A percentile compares a stretch with the other conserved stretches of the same genome.
Conservation (phyloP, 768 basidiomycete species). For the Mycena maculata region DNA sequence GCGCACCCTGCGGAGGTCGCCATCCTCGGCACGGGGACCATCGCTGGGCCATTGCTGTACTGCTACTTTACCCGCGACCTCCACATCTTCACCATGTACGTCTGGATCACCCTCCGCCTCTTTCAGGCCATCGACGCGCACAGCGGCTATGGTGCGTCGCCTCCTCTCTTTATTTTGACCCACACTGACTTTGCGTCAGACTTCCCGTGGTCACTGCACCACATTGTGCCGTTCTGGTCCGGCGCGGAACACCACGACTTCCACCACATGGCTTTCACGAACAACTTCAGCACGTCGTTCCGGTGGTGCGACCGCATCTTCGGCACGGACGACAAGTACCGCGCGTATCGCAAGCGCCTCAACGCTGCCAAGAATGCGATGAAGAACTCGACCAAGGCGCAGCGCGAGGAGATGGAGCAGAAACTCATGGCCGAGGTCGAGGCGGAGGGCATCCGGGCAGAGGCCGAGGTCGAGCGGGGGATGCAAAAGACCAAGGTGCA, state of each 20-base stretch:
- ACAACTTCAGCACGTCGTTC: constrained; percentile 95
- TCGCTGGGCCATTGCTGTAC: constrained; percentile 89
- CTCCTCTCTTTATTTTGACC: background rate
- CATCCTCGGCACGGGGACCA: constrained; percentile 93
- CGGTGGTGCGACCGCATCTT: constrained; percentile 92
- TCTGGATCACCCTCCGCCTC: constrained; percentile 93
- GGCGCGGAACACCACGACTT: constrained; percentile 98
- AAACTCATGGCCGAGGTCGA: constrained; percentile 77
- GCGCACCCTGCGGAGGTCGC: constrained; percentile 97
- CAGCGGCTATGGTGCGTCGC: constrained; percentile 88
- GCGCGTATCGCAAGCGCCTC: constrained; percentile 77
- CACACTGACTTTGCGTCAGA: constrained; percentile 55
- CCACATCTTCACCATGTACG: constrained; percentile 93
- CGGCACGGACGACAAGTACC: constrained; percentile 93
- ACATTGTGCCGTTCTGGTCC: constrained; percentile 95
- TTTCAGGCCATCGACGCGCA: constrained; percentile 99
- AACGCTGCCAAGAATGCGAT: constrained; percentile 67
- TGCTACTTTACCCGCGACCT: constrained; percentile 79
- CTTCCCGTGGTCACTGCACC: constrained; percentile 97
- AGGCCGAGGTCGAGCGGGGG: constrained; percentile 62
- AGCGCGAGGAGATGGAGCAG: constrained; percentile 67
- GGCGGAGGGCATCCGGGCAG: constrained; percentile 76
- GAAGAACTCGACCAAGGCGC: constrained; percentile 65
- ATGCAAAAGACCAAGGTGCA: constrained; percentile 52
- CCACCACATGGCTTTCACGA: constrained; percentile 97